A percentile compares a stretch with the other conserved stretches of the same genome.
These are phyloP conservation scores for Exophiala calicioides DNA, from an alignment of 2,329 filamentous ascomycete species.

Conservation along the genomic window DNA sequence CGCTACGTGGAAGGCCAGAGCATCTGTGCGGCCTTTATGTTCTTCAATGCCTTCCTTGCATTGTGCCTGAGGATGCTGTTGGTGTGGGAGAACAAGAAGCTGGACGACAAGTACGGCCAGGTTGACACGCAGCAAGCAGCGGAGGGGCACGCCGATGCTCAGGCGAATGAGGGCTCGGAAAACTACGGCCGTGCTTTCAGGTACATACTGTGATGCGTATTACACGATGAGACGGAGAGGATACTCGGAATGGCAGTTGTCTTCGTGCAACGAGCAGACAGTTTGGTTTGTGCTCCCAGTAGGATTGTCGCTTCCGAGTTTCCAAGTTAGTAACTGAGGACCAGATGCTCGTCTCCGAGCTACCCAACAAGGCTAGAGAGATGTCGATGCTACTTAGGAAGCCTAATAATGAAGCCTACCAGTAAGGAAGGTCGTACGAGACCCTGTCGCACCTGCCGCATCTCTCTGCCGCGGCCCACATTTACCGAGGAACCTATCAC, in stretches of 20 bases:
- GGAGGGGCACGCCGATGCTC: constrained; percentile 4
- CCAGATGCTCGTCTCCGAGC: constrained; percentile 41
- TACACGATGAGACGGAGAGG: too few relatives aligned
- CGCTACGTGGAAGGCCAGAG: constrained; percentile 65
- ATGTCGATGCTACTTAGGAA: too few relatives aligned
- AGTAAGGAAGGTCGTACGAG: too few relatives aligned
- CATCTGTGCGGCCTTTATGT: constrained; percentile 64
- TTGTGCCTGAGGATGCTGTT: constrained; percentile 26
- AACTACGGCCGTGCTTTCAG: constrained; percentile 22
- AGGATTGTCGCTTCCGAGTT: too few relatives aligned
- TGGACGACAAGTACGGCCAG: constrained; percentile 24
- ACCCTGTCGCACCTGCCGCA: too few relatives aligned
- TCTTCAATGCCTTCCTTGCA: constrained; percentile 29
- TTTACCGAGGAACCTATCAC: too few relatives aligned
- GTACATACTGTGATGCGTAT: neutral
- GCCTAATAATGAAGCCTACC: too few relatives aligned
- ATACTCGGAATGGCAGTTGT: too few relatives aligned
- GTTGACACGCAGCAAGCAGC: constrained; percentile 33
- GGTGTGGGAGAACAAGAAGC: constrained; percentile 31
- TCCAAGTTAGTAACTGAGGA: too few relatives aligned
- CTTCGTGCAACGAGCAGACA: too few relatives aligned
- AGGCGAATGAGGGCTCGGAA: constrained; percentile 37
- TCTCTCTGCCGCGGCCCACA: too few relatives aligned
- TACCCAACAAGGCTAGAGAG: neutral
- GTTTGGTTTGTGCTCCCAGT: too few relatives aligned